Evolutionary conservation across 148 eudicot species (phyloP).

Genomic region (Pouteria glomerata): DNA sequence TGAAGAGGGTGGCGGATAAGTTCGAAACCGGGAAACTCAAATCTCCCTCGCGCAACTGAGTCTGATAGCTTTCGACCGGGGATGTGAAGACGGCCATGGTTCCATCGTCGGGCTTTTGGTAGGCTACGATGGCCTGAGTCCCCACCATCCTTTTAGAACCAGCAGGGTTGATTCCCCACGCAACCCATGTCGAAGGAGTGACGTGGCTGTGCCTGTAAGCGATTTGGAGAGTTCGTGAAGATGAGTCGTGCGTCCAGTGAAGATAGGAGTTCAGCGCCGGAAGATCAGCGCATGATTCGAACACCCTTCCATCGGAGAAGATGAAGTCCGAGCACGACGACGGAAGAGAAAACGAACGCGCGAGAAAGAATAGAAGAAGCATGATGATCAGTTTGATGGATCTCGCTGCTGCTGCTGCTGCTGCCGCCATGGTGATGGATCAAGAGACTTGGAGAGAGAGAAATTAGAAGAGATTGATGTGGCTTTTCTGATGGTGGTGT

Average conservation of each 20-base stretch:
- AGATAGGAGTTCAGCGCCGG: slow-evolving; percentile 17
- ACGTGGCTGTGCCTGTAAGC: slow-evolving; percentile 23
- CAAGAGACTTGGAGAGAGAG: too few relatives aligned
- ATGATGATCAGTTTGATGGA: too few relatives aligned
- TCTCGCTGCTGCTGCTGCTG: too few relatives aligned
- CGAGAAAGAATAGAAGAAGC: background rate
- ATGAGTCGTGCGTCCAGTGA: slow-evolving; percentile 25
- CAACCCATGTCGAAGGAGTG: slow-evolving; percentile 6
- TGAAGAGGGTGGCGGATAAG: background rate
- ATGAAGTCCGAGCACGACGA: slow-evolving; percentile 7
- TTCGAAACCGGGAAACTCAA: slow-evolving; percentile 10
- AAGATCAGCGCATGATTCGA: slow-evolving; percentile 16
- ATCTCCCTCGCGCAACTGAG: background rate
- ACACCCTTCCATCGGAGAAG: slow-evolving; percentile 11
- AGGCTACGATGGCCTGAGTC: slow-evolving; percentile 8
- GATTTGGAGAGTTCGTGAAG: slow-evolving; percentile 18
- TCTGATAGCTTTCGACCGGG: background rate
- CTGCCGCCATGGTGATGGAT: too few relatives aligned
- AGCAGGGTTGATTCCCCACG: slow-evolving; percentile 16
- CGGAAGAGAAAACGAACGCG: background rate
- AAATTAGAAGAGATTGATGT: too few relatives aligned
- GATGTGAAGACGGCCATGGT: background rate
- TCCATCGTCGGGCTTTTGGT: slow-evolving; percentile 1
- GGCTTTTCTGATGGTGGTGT: too few relatives aligned
- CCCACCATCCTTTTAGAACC: slow-evolving; percentile 9